Conservation (phyloP, 805 yeast species). For the Ogataea pilisensis region DNA sequence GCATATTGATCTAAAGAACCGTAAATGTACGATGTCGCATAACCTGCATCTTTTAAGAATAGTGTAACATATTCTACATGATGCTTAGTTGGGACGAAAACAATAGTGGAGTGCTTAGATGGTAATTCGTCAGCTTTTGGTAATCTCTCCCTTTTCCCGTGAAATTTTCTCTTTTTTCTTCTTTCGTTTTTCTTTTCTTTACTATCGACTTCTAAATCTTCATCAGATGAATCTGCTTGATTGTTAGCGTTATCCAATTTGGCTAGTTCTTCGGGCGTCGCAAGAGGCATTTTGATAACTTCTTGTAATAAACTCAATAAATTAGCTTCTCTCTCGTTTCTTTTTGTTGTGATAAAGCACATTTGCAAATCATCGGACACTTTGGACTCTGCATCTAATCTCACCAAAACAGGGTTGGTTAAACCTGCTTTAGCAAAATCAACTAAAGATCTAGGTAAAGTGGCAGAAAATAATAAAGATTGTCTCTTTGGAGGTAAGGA, state of each 20-base stretch:
- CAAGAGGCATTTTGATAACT: conserved; percentile 78
- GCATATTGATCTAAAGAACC: conserved; percentile 96
- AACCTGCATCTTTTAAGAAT: conserved; percentile 72
- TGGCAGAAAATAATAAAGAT: conserved; percentile 88
- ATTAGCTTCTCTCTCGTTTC: conserved; percentile 86
- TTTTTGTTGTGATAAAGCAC: conserved; percentile 79
- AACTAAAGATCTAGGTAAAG: conserved; percentile 85
- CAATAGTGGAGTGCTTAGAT: conserved; percentile 79
- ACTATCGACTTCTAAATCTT: conserved; percentile 42
- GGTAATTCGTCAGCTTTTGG: conserved; percentile 85
- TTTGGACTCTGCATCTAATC: conserved; percentile 90
- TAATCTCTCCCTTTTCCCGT: conserved; percentile 46
- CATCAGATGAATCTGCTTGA: conserved; percentile 49
- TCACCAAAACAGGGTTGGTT: conserved; percentile 83
- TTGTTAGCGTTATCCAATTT: conserved; percentile 47
- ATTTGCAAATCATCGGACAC: conserved; percentile 87
- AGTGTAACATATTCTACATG: conserved; percentile 89
- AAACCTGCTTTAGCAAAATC: conserved; percentile 98
- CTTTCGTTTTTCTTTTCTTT: conserved; percentile 28
- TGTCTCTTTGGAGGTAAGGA: conserved; percentile 81
- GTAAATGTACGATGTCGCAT: conserved; percentile 80
- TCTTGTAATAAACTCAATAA: conserved; percentile 73
- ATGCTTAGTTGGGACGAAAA: conserved; percentile 95
- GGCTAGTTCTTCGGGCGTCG: conserved; percentile 62
- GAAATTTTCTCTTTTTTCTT: conserved; percentile 31